Conservation (phyloP, 257 asterid genomes). For the Phtheirospermum japonicum region DNA sequence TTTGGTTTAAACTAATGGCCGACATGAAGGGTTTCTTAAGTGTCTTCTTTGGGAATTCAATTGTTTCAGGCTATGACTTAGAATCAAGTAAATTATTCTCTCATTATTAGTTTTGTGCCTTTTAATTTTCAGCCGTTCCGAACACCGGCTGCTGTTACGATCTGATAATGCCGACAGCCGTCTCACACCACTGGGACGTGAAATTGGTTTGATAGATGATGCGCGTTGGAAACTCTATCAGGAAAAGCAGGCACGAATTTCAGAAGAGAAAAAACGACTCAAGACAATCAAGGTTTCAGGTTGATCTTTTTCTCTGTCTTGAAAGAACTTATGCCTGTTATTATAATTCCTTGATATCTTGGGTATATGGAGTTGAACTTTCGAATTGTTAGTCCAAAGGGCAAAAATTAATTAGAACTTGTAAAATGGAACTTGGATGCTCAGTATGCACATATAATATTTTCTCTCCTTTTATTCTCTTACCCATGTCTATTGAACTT, state of each 20-base stretch:
- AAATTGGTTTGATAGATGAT: conserved; percentile 87
- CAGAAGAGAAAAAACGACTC: conserved; percentile 81
- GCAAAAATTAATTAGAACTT: not conserved
- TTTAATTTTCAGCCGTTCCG: conserved; percentile 70
- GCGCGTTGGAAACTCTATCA: conserved; percentile 71
- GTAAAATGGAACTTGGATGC: conserved; percentile 12
- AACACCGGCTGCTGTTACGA: conserved; percentile 87
- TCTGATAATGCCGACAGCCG: conserved; percentile 98
- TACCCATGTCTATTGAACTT: not conserved
- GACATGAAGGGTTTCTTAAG: not conserved
- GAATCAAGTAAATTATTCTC: not conserved
- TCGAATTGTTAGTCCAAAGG: conserved; percentile 5
- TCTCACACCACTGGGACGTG: conserved; percentile 90
- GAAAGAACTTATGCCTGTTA: conserved; percentile 2
- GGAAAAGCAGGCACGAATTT: conserved; percentile 79
- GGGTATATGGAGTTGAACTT: conserved; percentile 14
- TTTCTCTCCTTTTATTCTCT: not conserved
- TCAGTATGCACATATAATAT: not conserved
- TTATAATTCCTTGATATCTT: not conserved
- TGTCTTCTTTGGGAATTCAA: not conserved
- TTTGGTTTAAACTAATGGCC: not conserved
- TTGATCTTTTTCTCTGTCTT: conserved; percentile 27
- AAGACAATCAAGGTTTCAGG: conserved; percentile 75
- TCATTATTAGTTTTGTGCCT: not conserved
- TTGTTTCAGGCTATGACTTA: not conserved